A percentile compares a stretch with the other conserved stretches of the same genome.
Evolutionary conservation across 148 eudicot genomes (phyloP).

Genomic region (Diospyros kaki): DNA sequence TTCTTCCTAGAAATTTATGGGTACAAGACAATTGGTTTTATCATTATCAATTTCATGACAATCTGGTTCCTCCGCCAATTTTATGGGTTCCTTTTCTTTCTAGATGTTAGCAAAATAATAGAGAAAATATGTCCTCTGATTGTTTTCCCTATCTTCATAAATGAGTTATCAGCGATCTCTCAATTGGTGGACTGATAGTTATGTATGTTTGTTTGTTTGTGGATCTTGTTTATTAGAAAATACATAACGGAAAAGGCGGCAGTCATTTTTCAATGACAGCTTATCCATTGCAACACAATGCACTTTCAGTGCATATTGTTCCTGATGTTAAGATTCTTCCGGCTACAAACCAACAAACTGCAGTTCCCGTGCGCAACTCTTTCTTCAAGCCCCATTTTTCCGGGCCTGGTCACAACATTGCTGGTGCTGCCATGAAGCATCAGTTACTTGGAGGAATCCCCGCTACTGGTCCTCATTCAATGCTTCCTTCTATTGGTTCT

Average conservation of each 20-base stretch:
- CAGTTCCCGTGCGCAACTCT: slow-evolving; percentile 17
- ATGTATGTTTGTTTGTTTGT: not conserved
- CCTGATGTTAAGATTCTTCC: slow-evolving; percentile 17
- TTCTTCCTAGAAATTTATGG: not conserved
- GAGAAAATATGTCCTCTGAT: not conserved
- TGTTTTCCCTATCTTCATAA: not conserved
- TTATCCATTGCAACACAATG: slow-evolving; percentile 24
- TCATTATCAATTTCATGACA: not conserved
- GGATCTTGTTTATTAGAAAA: slow-evolving; percentile 10
- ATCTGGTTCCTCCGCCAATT: not conserved
- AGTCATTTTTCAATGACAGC: slow-evolving; percentile 9
- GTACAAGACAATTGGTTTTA: not conserved
- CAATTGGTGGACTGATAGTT: too few relatives aligned
- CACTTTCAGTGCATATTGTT: slow-evolving; percentile 6
- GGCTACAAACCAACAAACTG: slow-evolving; percentile 12
- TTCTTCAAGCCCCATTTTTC: slow-evolving; percentile 26
- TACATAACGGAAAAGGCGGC: slow-evolving; percentile 15
- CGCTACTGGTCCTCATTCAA: slow-evolving; percentile 19
- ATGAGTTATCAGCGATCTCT: not conserved
- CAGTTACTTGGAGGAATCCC: slow-evolving; percentile 17
- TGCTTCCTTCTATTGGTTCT: slow-evolving; percentile 18
- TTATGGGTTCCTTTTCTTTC: too few relatives aligned
- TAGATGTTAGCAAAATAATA: not conserved
- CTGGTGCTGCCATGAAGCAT: slow-evolving; percentile 27
- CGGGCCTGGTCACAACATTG: slow-evolving; percentile 29